Evolutionary conservation across 345 rosid genomes (phyloP).

Genomic region (Salix arbutifolia): DNA sequence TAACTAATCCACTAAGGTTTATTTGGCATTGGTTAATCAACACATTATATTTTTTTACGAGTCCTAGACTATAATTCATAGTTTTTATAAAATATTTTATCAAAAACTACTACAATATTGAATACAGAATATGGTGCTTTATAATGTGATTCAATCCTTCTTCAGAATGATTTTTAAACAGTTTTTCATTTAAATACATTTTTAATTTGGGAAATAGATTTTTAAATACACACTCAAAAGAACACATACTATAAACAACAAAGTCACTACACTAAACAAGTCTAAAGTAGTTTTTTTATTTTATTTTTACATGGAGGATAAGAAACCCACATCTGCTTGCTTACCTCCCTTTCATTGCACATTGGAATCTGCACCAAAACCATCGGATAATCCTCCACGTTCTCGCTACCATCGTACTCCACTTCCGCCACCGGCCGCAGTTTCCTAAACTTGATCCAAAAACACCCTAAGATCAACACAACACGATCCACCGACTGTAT

Average conservation of each 20-base stretch:
- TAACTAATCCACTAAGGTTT: background rate
- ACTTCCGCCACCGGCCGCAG: conserved; percentile 53
- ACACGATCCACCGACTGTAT: conserved; percentile 79
- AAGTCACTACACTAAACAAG: background rate
- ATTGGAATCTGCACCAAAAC: conserved; percentile 90
- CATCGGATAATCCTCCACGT: conserved; percentile 67
- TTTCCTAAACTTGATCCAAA: conserved; percentile 63
- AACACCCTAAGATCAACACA: conserved; percentile 65
- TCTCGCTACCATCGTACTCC: conserved; percentile 38
- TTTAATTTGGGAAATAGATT: no score
- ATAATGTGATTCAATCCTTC: no score
- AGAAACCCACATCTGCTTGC: conserved; percentile 65
- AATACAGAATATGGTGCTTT: no score
- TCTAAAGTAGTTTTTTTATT: background rate
- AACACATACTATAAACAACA: background rate
- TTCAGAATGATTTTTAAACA: no score
- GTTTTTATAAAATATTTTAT: no score
- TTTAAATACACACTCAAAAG: no score
- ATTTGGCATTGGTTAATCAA: no score
- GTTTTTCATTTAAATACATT: no score
- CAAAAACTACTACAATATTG: no score
- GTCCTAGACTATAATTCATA: no score
- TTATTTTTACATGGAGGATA: conserved; percentile 1
- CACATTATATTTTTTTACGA: no score
- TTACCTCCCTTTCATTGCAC: conserved; percentile 99